phyloP scores from a whole-genome alignment of 441 rosid genomes.

The Isatis lusitanica region DNA sequence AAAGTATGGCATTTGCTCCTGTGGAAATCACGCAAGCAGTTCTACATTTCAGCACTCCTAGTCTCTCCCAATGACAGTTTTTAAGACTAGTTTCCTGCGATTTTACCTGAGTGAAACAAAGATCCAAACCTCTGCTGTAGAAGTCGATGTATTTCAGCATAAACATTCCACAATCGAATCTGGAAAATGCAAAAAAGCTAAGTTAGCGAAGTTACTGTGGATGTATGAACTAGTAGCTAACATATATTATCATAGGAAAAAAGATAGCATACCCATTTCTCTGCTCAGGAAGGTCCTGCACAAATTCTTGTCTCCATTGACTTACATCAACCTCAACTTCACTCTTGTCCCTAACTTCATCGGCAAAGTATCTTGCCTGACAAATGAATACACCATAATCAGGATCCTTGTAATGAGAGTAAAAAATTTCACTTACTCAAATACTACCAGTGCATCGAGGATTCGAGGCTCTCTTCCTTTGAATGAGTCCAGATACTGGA shows the following conservation, averaged over 20 bases:
- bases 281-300: constrained; percentile 85
- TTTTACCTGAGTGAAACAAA: constrained; percentile 84
- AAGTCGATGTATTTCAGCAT: constrained; percentile 93
- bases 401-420: background rate
- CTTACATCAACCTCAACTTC: constrained; percentile 58
- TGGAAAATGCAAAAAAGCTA: constrained; percentile 28
- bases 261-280: constrained; percentile 57
- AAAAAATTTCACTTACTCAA: background rate
- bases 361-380: constrained; percentile 79
- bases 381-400: constrained; percentile 23
- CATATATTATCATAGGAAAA: background rate
- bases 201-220: background rate
- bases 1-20: constrained; percentile 91
- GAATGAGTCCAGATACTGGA: constrained; percentile 96
- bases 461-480: constrained; percentile 68
- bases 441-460: constrained; percentile 65
- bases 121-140: constrained; percentile 76
- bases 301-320: constrained; percentile 73
- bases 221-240: background rate
- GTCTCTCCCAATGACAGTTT: constrained; percentile 10
- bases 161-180: constrained; percentile 93
- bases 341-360: constrained; percentile 86
- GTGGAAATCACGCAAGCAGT: constrained; percentile 18
- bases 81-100: background rate
- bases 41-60: background rate